These are phyloP conservation scores for Stagonosporopsis chrysanthemi DNA, from an alignment of 2,329 filamentous ascomycete species.

Conservation along the genomic window DNA sequence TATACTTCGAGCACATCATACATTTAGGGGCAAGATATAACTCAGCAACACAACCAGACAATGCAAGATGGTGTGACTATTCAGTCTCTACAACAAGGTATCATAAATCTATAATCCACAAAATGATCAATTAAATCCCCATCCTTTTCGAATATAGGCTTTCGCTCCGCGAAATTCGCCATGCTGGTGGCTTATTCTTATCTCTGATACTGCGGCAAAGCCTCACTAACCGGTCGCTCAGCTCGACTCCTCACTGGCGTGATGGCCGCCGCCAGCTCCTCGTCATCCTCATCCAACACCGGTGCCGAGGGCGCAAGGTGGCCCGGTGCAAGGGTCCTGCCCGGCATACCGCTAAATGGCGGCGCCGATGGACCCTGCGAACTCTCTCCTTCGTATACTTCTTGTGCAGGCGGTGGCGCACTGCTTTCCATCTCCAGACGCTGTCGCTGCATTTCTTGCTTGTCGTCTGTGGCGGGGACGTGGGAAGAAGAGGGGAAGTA, in stretches of 20 bases:
- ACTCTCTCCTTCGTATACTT: conserved; percentile 26
- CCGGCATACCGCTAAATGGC: conserved; percentile 21
- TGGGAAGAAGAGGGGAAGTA: conserved; percentile 44
- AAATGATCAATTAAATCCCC: not conserved
- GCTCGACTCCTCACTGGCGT: conserved; percentile 26
- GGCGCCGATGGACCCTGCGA: conserved; percentile 31
- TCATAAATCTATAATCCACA: conserved; percentile 12
- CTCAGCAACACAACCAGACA: not conserved
- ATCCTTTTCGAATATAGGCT: not conserved
- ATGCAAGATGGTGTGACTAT: not conserved
- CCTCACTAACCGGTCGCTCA: conserved; percentile 33
- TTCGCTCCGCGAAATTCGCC: conserved; percentile 13
- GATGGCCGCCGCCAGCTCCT: conserved; percentile 41
- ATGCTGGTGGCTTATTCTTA: conserved; percentile 20
- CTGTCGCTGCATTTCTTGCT: conserved; percentile 73
- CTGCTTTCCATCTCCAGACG: conserved; percentile 53
- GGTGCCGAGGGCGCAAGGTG: conserved; percentile 38
- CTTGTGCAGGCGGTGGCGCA: conserved; percentile 45
- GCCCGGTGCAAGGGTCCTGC: conserved; percentile 17
- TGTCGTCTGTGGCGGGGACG: conserved; percentile 68
- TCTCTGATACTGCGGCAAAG: conserved; percentile 42
- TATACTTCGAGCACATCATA: not conserved
- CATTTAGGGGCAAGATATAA: not conserved
- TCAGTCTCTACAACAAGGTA: conserved; percentile 17
- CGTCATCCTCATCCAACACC: conserved; percentile 44